Conservation (phyloP, 148 eudicot species). For the Heliosperma pusillum region DNA sequence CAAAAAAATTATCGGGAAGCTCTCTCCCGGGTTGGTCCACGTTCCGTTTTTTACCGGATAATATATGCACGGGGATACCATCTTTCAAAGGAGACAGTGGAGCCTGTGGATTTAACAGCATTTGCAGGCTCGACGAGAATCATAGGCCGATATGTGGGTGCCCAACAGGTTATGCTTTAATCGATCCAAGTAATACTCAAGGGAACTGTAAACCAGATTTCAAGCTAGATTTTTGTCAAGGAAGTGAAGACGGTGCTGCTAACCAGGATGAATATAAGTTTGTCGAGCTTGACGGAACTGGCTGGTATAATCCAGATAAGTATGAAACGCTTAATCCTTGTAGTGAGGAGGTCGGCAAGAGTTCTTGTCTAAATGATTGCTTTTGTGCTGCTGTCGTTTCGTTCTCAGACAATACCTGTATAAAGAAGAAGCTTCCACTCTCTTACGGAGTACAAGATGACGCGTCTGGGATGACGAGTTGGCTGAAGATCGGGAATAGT, state of each 20-base stretch:
- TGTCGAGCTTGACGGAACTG: no score
- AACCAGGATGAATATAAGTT: no score
- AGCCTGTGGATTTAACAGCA: conserved; percentile 53
- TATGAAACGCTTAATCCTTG: neutral
- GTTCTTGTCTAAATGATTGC: conserved; percentile 43
- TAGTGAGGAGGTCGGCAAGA: conserved; percentile 25
- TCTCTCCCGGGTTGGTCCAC: conserved; percentile 22
- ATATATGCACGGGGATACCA: conserved; percentile 30
- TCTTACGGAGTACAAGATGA: conserved; percentile 18
- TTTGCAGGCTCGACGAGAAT: conserved; percentile 33
- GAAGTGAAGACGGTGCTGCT: neutral
- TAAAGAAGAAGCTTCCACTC: conserved; percentile 36
- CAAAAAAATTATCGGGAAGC: conserved; percentile 11
- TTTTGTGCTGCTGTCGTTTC: conserved; percentile 40
- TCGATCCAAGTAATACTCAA: conserved; percentile 36
- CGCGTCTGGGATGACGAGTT: neutral
- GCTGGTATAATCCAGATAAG: no score
- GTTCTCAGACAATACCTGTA: neutral
- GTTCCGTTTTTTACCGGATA: conserved; percentile 27
- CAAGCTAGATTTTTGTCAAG: neutral
- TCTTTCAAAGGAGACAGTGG: conserved; percentile 32
- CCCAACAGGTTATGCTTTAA: conserved; percentile 31
- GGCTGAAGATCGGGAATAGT: neutral
- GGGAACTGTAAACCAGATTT: conserved; percentile 47
- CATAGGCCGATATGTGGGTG: conserved; percentile 37